These are phyloP conservation scores for Russula dissimulans DNA, from an alignment of 768 basidiomycete genomes.

Conservation along the genomic window DNA sequence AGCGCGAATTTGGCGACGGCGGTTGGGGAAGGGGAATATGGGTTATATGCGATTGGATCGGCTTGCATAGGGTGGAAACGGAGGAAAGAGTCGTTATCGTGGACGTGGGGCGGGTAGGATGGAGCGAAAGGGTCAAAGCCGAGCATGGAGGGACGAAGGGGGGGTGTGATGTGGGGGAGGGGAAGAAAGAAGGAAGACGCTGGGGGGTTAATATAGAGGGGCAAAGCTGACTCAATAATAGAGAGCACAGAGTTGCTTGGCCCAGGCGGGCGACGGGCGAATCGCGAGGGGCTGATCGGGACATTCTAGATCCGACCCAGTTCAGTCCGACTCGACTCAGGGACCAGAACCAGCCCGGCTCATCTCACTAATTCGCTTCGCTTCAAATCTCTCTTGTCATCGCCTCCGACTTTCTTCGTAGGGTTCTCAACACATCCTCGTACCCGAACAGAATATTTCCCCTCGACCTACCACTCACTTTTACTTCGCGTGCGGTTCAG, in stretches of 20 bases:
- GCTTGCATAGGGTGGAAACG: slow-evolving; percentile 5
- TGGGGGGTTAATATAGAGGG: slow-evolving; percentile 12
- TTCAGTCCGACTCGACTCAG: slow-evolving; percentile 5
- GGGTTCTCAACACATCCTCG: not conserved
- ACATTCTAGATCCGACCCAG: slow-evolving; percentile 16
- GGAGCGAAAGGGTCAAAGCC: slow-evolving; percentile 10
- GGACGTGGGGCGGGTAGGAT: not conserved
- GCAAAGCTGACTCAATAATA: slow-evolving; percentile 2
- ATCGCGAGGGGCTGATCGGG: slow-evolving; percentile 9
- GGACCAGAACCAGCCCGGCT: no score
- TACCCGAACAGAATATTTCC: not conserved
- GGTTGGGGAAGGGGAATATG: not conserved
- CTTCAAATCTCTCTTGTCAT: not conserved
- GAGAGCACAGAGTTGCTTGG: no score
- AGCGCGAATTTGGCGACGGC: not conserved
- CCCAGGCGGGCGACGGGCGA: not conserved
- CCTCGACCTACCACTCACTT: no score
- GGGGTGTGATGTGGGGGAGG: not conserved
- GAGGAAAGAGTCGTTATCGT: slow-evolving; percentile 1
- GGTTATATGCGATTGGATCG: slow-evolving; percentile 3
- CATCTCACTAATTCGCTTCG: not conserved
- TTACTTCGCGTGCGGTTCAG: not conserved
- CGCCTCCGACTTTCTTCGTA: not conserved
- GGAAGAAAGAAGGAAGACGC: not conserved
- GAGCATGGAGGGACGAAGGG: slow-evolving; percentile 3